Conservation (phyloP, 371 early-diverging fungal genomes). For the Saksenaea vasiformis region DNA sequence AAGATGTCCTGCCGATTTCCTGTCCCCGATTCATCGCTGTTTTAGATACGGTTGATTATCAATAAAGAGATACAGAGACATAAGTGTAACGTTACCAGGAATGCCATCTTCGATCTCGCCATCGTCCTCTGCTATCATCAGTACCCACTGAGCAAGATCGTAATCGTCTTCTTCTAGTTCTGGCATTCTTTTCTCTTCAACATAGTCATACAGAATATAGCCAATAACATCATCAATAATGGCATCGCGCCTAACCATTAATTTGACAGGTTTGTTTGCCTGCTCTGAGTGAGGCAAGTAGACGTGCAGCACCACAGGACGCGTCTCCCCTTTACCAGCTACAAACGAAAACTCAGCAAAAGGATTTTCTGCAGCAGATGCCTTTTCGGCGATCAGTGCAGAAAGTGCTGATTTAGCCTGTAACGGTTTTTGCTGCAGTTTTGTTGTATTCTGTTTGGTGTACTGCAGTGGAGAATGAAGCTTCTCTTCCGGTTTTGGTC, state of each 20-base stretch:
- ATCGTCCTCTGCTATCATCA: constrained; percentile 94
- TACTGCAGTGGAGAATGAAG: constrained; percentile 7
- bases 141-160: constrained; percentile 78
- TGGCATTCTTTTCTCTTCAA: constrained; percentile 54
- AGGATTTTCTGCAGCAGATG: constrained; percentile 68
- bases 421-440: background rate
- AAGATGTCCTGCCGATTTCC: constrained; percentile 83
- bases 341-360: constrained; percentile 71
- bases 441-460: constrained; percentile 5
- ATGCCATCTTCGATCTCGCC: constrained; percentile 95
- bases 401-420: constrained; percentile 57
- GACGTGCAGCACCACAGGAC: constrained; percentile 64
- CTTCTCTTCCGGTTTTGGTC: constrained; percentile 6
- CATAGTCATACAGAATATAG: constrained; percentile 28
- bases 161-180: constrained; percentile 61
- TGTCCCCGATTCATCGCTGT: constrained; percentile 84
- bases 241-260: constrained; percentile 82
- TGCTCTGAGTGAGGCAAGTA: constrained; percentile 60
- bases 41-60: background rate
- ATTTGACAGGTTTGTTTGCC: constrained; percentile 58
- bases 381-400: constrained; percentile 62
- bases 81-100: constrained; percentile 65
- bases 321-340: constrained; percentile 62
- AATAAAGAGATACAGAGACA: background rate
- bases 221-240: constrained; percentile 77